These are phyloP conservation scores for Pyricularia sp. DNA, from an alignment of 2,329 filamentous ascomycete genomes.

Conservation along the genomic window DNA sequence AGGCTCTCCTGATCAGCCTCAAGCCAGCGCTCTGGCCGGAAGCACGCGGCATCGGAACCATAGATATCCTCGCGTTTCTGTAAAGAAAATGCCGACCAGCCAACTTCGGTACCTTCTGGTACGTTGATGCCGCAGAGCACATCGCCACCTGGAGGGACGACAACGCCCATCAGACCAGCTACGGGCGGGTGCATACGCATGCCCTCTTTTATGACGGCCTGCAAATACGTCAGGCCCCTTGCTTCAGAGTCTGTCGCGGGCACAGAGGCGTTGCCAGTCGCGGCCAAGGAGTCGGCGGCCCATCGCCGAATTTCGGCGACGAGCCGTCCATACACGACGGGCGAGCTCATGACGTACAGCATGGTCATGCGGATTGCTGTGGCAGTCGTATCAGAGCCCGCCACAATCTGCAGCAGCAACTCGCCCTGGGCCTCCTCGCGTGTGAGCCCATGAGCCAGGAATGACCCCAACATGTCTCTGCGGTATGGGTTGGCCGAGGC, in stretches of 20 bases:
- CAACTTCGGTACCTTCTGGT: slow-evolving; percentile 35
- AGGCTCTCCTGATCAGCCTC: slow-evolving; percentile 16
- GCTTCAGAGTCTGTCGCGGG: slow-evolving; percentile 26
- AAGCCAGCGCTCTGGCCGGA: slow-evolving; percentile 36
- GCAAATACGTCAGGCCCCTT: slow-evolving; percentile 33
- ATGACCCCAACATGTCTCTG: slow-evolving; percentile 30
- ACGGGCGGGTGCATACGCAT: slow-evolving; percentile 36
- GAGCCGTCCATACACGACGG: slow-evolving; percentile 14
- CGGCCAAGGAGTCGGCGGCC: slow-evolving; percentile 8
- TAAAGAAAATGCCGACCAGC: slow-evolving; percentile 29
- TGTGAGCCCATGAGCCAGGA: slow-evolving; percentile 27
- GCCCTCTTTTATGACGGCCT: slow-evolving; percentile 39
- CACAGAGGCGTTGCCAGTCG: slow-evolving; percentile 11
- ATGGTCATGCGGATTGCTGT: slow-evolving; percentile 17
- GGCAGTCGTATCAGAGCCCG: slow-evolving; percentile 20
- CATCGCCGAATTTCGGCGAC: slow-evolving; percentile 25
- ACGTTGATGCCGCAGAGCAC: slow-evolving; percentile 28
- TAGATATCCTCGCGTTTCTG: slow-evolving; percentile 25
- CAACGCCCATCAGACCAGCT: slow-evolving; percentile 19
- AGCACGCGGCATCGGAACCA: slow-evolving; percentile 28
- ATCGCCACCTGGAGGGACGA: slow-evolving; percentile 27
- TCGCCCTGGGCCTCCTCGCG: slow-evolving; percentile 33
- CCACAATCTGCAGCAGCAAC: slow-evolving; percentile 26
- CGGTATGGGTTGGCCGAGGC: slow-evolving; percentile 17
- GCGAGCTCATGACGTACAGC: slow-evolving; percentile 17